Evolutionary conservation across 2,329 filamentous ascomycete genomes (phyloP), one percentile per base, ranked within the genome.

Genomic region (Pestalotiopsis sp.): DNA sequence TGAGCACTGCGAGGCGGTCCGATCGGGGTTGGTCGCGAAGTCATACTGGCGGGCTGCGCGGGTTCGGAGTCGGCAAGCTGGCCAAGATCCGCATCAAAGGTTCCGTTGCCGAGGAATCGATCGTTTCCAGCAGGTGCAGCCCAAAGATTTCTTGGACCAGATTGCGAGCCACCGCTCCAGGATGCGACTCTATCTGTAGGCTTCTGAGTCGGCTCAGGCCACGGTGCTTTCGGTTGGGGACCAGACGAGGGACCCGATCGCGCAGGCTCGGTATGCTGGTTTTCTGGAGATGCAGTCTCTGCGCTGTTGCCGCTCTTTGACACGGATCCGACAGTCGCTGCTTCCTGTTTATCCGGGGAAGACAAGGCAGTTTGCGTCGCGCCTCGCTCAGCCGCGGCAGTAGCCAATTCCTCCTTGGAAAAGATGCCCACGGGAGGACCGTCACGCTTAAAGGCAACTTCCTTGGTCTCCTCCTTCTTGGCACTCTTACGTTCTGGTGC

Each of bases 31-130:
- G 86, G 86, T 12, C 82, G 79, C 69, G 72, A 74, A 9, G 78
- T 72, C 3, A 80, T 73, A 61, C 76, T 78, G 14, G 76, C 72
- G 27, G 79, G 73, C 41, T 79, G 78, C 3, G 80, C 69, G 9
- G 75, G 80, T 68, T 73, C 78, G 63, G 84, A 78, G 66, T 83
- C 81, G 13, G 86, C 80, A 20, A 85, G 77, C 59, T 84, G 83
- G 36, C 84, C 85, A 65, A 91, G 84, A 72, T 90, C 88, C 13
- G 88, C 85, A 68, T 87, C 89, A 75, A 95, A 95, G 0, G 92
- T 94, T 58, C 92, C 92, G 77, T 95, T 95, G 3, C 92, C 92
- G 23, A 95, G 89, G 12, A 89, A 90, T 67, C 90, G 87, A 72
- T 93, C 90, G 73, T 88, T 91, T 67, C 89, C 89, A n/a, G 31